Base-by-base conservation (phyloP, 306 rosid species). In the Sicyos baderoa region DNA sequence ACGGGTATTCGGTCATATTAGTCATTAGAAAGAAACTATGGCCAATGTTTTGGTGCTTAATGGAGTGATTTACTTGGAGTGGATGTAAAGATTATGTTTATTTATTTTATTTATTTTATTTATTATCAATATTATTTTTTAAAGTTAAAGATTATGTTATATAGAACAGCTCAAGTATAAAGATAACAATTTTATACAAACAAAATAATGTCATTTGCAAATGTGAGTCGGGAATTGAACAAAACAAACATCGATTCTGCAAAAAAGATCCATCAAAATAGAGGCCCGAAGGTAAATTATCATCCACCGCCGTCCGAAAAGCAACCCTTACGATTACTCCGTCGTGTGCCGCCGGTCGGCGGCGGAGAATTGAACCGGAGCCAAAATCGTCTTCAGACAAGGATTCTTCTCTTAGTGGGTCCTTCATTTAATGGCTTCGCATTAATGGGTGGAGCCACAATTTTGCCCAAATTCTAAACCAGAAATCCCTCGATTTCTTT, bases 381-480 rank as follows among this genome's bases (percentile, higher is more conserved):
- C 18, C 10, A 21, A 62, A 44, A 16, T 37, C 49, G n/a, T 35
- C 67, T 16, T 61, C 67, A 18, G 18, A 42, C 19, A 32, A 32
- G n/a, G n/a, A 64, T 1, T 64, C 35, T 10, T 64, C 53, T 18
- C 23, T n/a, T 9, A 44, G 53, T 44, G 52, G 70, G 53, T 64
- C 70, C 70, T 64, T 64, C 13, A 19, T 32, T 64, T 7, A 11
- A 19, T 64, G 29, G 27, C 50, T 60, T 60, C 7, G 32, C 23
- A 0, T 3, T 23, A 63, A 19, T 40, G n/a, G 27, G 1, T 40
- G 51, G 9, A 17, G 2, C 53, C 70, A 19, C 6, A 53, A 44
- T 44, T 44, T 64, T 44, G 70, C 18, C 19, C 14, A 21, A 37
- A 40, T 62, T 61, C 27, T 37, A 17, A 62, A 62, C 50, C 68